These are phyloP conservation scores for Paramecium pentaurelia DNA, from an alignment of 73 alveolate species.

Conservation along the genomic window DNA sequence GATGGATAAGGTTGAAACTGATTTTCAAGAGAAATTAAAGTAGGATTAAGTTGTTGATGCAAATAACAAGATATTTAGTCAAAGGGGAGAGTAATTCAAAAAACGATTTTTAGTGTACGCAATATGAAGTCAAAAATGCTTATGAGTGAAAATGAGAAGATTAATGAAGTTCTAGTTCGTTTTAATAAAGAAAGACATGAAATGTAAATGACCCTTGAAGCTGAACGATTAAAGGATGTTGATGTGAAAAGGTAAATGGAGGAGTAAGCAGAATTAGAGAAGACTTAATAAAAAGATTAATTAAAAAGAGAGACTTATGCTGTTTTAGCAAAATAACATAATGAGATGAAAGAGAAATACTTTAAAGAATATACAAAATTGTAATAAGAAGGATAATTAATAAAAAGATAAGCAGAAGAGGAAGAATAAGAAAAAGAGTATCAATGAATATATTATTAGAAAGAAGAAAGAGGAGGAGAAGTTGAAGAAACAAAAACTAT, in stretches of 20 bases:
- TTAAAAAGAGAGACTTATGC: not conserved
- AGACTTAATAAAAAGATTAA: not conserved
- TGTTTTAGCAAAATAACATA: not conserved
- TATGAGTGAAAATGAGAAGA: not conserved
- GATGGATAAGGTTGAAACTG: not conserved
- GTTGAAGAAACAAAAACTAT: not conserved
- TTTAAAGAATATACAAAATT: not conserved
- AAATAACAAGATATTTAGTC: not conserved
- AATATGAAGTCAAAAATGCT: not conserved
- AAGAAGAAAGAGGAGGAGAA: not conserved
- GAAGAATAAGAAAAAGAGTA: conserved; percentile 35
- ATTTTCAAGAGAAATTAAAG: not conserved
- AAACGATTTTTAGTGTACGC: not conserved
- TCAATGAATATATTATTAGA: not conserved
- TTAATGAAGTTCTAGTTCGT: not conserved
- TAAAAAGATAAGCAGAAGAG: not conserved
- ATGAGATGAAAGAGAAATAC: not conserved
- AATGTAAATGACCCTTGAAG: not conserved
- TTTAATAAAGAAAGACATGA: not conserved
- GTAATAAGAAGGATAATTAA: not conserved
- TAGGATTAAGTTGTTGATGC: not conserved
- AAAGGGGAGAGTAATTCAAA: conserved; percentile 31
- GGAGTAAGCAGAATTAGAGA: not conserved
- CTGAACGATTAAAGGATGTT: not conserved
- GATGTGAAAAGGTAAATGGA: not conserved